Conservation (phyloP, 2,329 filamentous ascomycete species). For the Sporothrix mexicana region DNA sequence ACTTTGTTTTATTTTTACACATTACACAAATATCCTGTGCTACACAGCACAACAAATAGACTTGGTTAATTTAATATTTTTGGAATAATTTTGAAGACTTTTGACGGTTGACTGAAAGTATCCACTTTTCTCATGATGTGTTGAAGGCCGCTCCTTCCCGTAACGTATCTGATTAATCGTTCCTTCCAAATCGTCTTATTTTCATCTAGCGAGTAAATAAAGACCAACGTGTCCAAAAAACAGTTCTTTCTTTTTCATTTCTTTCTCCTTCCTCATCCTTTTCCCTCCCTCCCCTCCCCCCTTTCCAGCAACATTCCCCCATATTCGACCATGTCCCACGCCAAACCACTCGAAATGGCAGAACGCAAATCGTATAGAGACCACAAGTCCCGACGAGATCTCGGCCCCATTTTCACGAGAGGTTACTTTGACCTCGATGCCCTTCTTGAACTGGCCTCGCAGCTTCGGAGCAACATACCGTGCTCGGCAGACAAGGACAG, state of each 20-base stretch:
- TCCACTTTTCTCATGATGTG: neutral
- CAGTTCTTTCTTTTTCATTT: no score
- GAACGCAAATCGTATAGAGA: neutral
- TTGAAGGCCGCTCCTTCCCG: neutral
- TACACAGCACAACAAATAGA: constrained; percentile 6
- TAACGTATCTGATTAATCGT: neutral
- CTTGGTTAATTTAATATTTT: neutral
- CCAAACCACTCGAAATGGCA: neutral
- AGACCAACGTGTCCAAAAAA: no score
- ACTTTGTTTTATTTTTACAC: neutral
- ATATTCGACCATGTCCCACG: no score
- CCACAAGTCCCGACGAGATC: neutral
- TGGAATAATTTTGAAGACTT: neutral
- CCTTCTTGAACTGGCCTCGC: neutral
- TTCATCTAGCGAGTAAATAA: no score
- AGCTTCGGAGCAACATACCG: neutral
- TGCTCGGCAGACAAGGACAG: neutral
- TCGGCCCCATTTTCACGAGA: neutral
- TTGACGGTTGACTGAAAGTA: neutral
- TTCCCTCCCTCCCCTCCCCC: no score
- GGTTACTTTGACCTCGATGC: neutral
- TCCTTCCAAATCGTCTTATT: no score
- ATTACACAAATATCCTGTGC: neutral
- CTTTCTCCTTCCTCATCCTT: no score
- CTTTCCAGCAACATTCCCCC: no score